Conservation (phyloP, 768 basidiomycete species). For the Gloeostereum incarnatum region DNA sequence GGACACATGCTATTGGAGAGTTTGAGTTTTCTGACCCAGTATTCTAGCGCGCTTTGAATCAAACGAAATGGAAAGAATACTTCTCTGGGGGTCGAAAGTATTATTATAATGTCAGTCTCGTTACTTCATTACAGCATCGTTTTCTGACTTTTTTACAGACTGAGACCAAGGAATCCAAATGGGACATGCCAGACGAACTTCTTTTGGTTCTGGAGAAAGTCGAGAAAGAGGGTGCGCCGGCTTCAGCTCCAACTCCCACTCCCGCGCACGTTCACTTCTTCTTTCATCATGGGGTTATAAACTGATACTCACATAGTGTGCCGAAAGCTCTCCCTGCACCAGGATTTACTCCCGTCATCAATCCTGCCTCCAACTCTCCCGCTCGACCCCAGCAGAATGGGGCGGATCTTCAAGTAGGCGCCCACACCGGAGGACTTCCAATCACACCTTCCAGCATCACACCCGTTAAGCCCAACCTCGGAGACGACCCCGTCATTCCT, state of each 20-base stretch:
- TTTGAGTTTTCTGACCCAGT: constrained; percentile 8
- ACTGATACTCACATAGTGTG: background rate
- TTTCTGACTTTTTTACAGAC: no score
- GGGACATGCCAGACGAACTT: constrained; percentile 96
- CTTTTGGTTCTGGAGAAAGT: constrained; percentile 77
- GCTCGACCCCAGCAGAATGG: constrained; percentile 42
- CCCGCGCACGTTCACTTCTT: background rate
- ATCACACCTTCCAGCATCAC: constrained; percentile 50
- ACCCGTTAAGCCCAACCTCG: constrained; percentile 70
- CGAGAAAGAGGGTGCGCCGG: constrained; percentile 56
- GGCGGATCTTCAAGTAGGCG: constrained; percentile 35
- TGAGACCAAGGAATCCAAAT: constrained; percentile 88
- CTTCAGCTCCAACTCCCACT: constrained; percentile 16
- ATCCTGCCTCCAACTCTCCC: constrained; percentile 37
- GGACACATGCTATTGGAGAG: constrained; percentile 12
- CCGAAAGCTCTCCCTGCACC: constrained; percentile 22
- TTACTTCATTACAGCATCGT: no score
- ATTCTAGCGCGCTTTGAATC: constrained; percentile 67
- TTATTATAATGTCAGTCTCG: constrained; percentile 68
- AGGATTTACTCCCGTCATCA: constrained; percentile 31
- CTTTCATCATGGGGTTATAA: background rate
- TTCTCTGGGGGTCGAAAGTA: constrained; percentile 87
- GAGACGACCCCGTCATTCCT: constrained; percentile 83
- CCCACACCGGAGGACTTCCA: constrained; percentile 49
- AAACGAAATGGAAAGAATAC: constrained; percentile 97